Conservation (phyloP, 805 yeast species). For the Diddensiella transvaalensis region DNA sequence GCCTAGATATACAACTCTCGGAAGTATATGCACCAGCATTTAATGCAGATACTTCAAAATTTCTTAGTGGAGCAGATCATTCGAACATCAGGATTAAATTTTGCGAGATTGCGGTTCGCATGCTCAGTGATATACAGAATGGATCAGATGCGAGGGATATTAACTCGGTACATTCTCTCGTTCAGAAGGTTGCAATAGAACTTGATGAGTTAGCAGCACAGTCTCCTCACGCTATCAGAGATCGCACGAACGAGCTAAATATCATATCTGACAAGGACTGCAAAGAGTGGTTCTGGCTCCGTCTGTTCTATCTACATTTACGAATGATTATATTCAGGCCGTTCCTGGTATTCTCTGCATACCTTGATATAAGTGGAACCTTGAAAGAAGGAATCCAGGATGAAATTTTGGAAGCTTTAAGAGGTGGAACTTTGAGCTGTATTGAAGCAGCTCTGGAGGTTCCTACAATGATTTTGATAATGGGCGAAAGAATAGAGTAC, state of each 20-base stretch:
- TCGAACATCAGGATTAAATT: slow-evolving; percentile 4
- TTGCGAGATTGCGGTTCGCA: slow-evolving; percentile 6
- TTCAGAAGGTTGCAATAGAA: background rate
- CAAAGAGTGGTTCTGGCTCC: slow-evolving; percentile 15
- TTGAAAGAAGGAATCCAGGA: background rate
- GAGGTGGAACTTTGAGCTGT: slow-evolving; percentile 4
- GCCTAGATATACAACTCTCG: slow-evolving; percentile 1
- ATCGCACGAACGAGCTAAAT: slow-evolving; percentile 4
- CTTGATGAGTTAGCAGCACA: background rate
- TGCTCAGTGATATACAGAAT: slow-evolving; percentile 4
- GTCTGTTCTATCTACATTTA: slow-evolving; percentile 10
- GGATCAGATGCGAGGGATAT: slow-evolving; percentile 6
- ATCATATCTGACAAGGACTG: slow-evolving; percentile 13
- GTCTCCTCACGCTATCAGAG: slow-evolving; percentile 9
- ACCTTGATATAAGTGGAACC: slow-evolving; percentile 3
- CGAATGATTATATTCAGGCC: slow-evolving; percentile 12
- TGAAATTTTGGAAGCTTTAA: background rate
- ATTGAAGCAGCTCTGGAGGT: slow-evolving; percentile 11
- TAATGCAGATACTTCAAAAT: background rate
- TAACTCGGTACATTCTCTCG: background rate
- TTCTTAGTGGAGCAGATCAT: slow-evolving; percentile 5
- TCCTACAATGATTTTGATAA: slow-evolving; percentile 12
- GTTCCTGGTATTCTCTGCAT: slow-evolving; percentile 11
- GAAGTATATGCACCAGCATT: background rate
- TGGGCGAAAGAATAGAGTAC: slow-evolving; percentile 9